A percentile compares a stretch with the other conserved stretches of the same genome.
Conservation (phyloP, 2,329 filamentous ascomycete genomes). For the Tolypocladium amazonense region DNA sequence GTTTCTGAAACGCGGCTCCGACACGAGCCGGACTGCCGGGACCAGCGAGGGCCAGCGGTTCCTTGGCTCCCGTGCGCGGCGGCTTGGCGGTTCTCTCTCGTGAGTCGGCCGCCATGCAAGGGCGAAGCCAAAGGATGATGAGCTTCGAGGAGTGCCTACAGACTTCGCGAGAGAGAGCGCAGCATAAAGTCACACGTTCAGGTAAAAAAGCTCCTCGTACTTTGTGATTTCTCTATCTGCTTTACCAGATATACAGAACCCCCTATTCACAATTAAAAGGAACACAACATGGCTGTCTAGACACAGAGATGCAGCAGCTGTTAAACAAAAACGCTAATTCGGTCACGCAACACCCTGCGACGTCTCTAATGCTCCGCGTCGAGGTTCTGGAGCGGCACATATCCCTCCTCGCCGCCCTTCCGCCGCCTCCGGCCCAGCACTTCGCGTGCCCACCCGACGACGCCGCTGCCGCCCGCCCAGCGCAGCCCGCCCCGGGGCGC, state of each 20-base stretch:
- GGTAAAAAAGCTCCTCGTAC: neutral
- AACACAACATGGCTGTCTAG: neutral
- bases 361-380: slow-evolving; percentile 20
- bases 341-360: neutral
- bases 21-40: neutral
- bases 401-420: slow-evolving; percentile 41
- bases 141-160: neutral
- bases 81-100: neutral
- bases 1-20: neutral
- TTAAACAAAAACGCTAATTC: neutral
- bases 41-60: neutral
- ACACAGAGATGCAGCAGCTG: neutral
- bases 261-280: neutral
- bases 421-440: slow-evolving; percentile 24
- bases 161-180: neutral
- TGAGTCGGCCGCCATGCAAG: neutral
- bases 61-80: neutral
- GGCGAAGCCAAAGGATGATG: neutral
- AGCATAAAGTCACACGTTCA: neutral
- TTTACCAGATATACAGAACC: neutral
- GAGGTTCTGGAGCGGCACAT: slow-evolving; percentile 46
- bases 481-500: slow-evolving; percentile 43
- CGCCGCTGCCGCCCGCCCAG: slow-evolving; percentile 30
- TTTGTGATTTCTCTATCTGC: neutral
- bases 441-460: slow-evolving; percentile 32